Base-by-base conservation (phyloP, 2,329 filamentous ascomycete genomes). In the Colletotrichum sp. region DNA sequence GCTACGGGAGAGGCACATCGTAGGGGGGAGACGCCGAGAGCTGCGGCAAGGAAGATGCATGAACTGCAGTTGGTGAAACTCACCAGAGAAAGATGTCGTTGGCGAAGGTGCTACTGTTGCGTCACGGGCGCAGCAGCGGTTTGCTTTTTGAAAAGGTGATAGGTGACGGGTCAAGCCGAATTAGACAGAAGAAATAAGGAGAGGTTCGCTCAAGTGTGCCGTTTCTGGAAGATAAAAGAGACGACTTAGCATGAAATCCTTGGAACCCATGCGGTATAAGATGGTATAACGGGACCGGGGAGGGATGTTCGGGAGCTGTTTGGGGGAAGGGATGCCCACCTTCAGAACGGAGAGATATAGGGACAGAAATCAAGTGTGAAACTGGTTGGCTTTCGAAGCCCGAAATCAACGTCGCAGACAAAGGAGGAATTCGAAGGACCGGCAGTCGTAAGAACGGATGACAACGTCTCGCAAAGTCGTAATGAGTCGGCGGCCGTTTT, bases 11-110 rank as follows among this genome's bases (percentile, higher is more conserved):
- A 72, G 62, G 68, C 51, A 75, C 58, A 59, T 54, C 65, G 38
- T 18, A 57, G 36, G 36, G 61, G 55, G 38, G 29, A 64, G 27
- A 65, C 16, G 24, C 59, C 54, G 74, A 63, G 27, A 66, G 12
- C 21, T 31, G 24, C 24, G 73, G 63, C 67, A 72, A 66, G 72
- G 74, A 75, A 75, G 43, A 75, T 72, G 74, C 74, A 74, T 68
- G 74, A 70, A 68, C 31, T 43, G 67, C n/a, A 16, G 13, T 24
- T 59, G 51, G 36, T 43, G 54, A 61, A 73, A 74, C 72, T 69
- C 69, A 74, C 72, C 27, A 74, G 36, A 34, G 55, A 33, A 62
- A 29, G 31, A 47, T 57, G 31, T 16, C 38, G 31, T 21, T 58
- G 31, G 27, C 29, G 27, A 8, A 59, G 27, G 24, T n/a, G 27